Conservation (phyloP, 148 eudicot genomes). For the Chenopodium quinoa region DNA sequence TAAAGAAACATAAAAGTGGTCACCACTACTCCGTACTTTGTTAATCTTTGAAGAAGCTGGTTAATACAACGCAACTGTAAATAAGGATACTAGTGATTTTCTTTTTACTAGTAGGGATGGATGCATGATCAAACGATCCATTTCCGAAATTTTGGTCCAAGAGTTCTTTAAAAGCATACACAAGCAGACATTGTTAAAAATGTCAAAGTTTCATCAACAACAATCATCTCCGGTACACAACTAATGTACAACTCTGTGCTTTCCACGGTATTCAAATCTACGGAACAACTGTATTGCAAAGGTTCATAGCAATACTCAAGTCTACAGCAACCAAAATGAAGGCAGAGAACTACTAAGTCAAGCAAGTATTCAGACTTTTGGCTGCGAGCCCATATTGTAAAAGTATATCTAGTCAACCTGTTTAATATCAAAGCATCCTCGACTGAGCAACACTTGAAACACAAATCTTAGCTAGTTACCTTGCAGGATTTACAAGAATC, state of each 20-base stretch:
- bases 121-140: neutral
- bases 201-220: neutral
- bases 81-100: too few relatives aligned
- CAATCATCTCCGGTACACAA: neutral
- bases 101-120: too few relatives aligned
- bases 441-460: neutral
- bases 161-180: neutral
- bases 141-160: neutral
- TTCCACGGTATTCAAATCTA: too few relatives aligned
- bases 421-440: neutral
- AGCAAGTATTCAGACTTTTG: neutral
- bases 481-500: conserved; percentile 57
- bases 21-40: too few relatives aligned
- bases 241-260: neutral
- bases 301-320: too few relatives aligned
- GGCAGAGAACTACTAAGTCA: neutral
- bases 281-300: too few relatives aligned
- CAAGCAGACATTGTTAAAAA: neutral
- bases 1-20: too few relatives aligned
- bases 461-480: conserved; percentile 9
- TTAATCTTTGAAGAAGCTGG: too few relatives aligned
- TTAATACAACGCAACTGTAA: too few relatives aligned
- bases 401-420: neutral
- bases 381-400: neutral
- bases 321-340: neutral